A percentile compares a stretch with the other conserved stretches of the same genome.
Conservation (phyloP, 164 flowering plant genomes). For the Akebia trifoliata region DNA sequence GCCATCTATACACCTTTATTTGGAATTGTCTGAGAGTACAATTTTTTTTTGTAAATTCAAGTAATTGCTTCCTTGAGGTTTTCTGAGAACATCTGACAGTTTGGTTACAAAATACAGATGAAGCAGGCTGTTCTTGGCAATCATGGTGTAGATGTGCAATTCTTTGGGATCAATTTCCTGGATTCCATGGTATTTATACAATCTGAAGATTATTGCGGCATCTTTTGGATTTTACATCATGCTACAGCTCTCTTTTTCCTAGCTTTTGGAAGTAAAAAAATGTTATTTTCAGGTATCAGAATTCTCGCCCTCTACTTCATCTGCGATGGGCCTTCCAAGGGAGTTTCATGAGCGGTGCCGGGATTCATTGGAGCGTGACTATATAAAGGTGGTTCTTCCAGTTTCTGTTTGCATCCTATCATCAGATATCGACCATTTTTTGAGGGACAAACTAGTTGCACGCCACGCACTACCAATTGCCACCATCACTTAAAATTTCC, state of each 20-base stretch:
- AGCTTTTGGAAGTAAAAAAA: not conserved
- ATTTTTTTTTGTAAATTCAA: not conserved
- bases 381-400: constrained; percentile 82
- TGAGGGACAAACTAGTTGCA: too few species aligned
- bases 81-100: constrained; percentile 9
- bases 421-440: not conserved
- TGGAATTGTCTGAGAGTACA: not conserved
- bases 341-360: constrained; percentile 92
- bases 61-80: not conserved
- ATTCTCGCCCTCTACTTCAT: constrained; percentile 87
- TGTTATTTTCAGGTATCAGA: constrained; percentile 68
- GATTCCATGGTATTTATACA: constrained; percentile 66
- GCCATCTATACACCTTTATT: not conserved
- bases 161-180: constrained; percentile 68
- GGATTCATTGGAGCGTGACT: constrained; percentile 57
- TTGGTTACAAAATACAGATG: constrained; percentile 43
- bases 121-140: constrained; percentile 62
- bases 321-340: constrained; percentile 90
- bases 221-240: constrained; percentile 3
- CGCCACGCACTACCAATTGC: too few species aligned
- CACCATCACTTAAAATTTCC: too few species aligned
- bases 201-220: not conserved
- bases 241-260: not conserved
- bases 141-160: constrained; percentile 77
- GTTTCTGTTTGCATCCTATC: not conserved